phyloP scores from a whole-genome alignment of 2,329 filamentous ascomycete species.

The Cladophialophora yegresii region DNA sequence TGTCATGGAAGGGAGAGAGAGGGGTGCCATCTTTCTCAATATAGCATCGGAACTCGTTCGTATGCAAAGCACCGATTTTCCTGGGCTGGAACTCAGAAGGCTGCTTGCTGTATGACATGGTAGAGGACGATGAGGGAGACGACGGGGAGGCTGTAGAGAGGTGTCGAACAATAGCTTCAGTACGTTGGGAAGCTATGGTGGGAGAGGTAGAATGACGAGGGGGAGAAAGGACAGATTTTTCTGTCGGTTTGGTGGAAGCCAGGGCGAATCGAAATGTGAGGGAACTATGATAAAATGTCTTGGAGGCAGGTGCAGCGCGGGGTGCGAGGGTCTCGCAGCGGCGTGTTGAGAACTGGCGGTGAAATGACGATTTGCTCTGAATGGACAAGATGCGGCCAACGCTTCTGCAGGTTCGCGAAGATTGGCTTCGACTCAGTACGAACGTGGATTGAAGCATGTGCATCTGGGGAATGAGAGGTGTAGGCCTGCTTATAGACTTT shows the following conservation, averaged over 20 bases:
- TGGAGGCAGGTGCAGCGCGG: conserved; percentile 13
- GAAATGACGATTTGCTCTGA: conserved; percentile 30
- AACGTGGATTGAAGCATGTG: conserved; percentile 20
- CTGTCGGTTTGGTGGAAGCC: conserved; percentile 30
- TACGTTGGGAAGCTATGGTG: conserved; percentile 53
- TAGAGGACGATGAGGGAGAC: conserved; percentile 32
- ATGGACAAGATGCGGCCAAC: conserved; percentile 17
- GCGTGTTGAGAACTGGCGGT: conserved; percentile 28
- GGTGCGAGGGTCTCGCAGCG: conserved; percentile 7
- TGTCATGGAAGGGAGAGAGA: conserved; percentile 96
- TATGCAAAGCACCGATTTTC: conserved; percentile 88
- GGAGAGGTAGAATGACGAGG: conserved; percentile 30
- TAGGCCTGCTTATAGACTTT: conserved; percentile 1
- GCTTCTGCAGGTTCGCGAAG: conserved; percentile 26
- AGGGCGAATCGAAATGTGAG: conserved; percentile 26
- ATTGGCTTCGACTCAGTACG: conserved; percentile 9
- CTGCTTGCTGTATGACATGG: conserved; percentile 53
- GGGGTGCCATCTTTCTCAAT: conserved; percentile 96
- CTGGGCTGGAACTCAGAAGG: conserved; percentile 71
- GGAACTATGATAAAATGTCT: conserved; percentile 10
- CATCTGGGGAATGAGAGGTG: conserved; percentile 12
- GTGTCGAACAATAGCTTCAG: conserved; percentile 52
- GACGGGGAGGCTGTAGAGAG: conserved; percentile 45
- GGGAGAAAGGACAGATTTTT: conserved; percentile 31
- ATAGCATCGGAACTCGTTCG: conserved; percentile 95